Percentiles rank a stretch among this genome's conserved stretches.
These are phyloP conservation scores for Coniochaeta ligniaria DNA, from an alignment of 2,329 filamentous ascomycete genomes.

Conservation along the genomic window DNA sequence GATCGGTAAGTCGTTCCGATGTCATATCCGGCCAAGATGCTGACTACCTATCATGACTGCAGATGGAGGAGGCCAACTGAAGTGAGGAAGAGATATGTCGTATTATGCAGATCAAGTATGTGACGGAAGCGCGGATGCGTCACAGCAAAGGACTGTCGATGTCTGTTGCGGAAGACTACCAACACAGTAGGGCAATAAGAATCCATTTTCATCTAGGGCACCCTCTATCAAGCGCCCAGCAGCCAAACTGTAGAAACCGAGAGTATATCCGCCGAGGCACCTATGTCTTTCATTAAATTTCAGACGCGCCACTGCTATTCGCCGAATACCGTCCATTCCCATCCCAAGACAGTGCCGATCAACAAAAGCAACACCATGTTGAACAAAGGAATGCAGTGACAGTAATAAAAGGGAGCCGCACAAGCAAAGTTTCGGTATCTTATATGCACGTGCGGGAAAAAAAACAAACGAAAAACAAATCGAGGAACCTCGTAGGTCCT, in stretches of 20 bases:
- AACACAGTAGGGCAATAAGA: not conserved
- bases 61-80: slow-evolving; percentile 7
- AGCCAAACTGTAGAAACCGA: not conserved
- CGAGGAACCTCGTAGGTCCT: too few species aligned
- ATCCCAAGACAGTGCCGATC: not conserved
- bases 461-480: too few species aligned
- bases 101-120: not conserved
- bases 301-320: not conserved
- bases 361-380: not conserved
- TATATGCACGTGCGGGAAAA: not conserved
- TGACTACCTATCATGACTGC: not conserved
- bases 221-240: not conserved
- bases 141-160: not conserved
- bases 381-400: not conserved
- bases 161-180: not conserved
- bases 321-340: not conserved
- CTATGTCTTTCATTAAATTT: not conserved
- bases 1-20: slow-evolving; percentile 11
- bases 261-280: not conserved
- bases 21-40: not conserved
- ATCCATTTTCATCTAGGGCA: not conserved
- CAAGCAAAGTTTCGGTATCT: not conserved
- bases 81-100: not conserved
- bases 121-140: not conserved
- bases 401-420: not conserved